phyloP scores from a whole-genome alignment of 495 filamentous ascomycete genomes.

The Aspergillus haitiensis region DNA sequence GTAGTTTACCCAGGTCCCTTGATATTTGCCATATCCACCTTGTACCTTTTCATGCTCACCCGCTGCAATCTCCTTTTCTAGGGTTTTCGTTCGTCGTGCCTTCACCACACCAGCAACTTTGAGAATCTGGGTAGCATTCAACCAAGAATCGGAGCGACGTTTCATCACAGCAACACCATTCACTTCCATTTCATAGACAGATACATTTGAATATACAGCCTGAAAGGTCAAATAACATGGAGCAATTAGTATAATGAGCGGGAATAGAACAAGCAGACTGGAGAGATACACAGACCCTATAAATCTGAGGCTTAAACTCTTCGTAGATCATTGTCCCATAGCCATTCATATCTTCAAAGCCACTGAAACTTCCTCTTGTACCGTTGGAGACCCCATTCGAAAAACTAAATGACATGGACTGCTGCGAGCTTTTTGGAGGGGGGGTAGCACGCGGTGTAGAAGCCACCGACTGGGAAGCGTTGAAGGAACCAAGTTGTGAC shows the following conservation, averaged over 20 bases:
- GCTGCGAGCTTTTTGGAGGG: conserved; percentile 46
- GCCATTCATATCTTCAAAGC: conserved; percentile 53
- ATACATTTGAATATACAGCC: conserved; percentile 92
- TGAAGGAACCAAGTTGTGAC: conserved; percentile 51
- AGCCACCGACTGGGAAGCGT: conserved; percentile 51
- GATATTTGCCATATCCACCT: conserved; percentile 97
- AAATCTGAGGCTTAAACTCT: conserved; percentile 70
- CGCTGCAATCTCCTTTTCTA: conserved; percentile 95
- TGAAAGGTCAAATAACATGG: conserved; percentile 34
- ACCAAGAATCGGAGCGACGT: conserved; percentile 84
- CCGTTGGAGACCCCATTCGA: conserved; percentile 35
- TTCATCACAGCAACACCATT: conserved; percentile 92
- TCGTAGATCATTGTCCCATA: conserved; percentile 49
- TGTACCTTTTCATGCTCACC: conserved; percentile 98
- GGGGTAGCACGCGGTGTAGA: conserved; percentile 58
- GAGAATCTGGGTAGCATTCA: conserved; percentile 92
- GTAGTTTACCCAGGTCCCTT: conserved; percentile 97
- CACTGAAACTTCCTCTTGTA: conserved; percentile 40
- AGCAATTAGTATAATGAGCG: conserved; percentile 16
- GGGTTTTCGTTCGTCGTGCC: conserved; percentile 92
- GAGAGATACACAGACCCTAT: conserved; percentile 57
- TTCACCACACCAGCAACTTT: conserved; percentile 97
- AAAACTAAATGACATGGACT: conserved; percentile 49
- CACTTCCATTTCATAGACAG: conserved; percentile 97
- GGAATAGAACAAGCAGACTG: neutral